Base-by-base conservation (phyloP, 192 early-diverging fungal genomes). In the Coemansia javaensis region DNA sequence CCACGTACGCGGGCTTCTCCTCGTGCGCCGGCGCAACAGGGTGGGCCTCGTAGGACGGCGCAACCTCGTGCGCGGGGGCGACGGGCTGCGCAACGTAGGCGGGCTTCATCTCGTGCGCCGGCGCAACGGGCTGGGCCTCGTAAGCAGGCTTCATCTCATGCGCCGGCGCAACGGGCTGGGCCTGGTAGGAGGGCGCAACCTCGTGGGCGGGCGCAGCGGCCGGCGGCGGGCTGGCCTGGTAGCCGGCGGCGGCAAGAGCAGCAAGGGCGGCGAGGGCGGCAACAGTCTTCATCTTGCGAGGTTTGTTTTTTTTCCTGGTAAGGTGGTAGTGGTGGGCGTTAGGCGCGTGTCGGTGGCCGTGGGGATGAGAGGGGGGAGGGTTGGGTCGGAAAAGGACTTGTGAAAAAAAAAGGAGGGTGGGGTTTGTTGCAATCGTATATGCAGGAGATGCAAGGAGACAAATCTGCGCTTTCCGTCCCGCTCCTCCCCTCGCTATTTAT, bases 261-360 rank as follows among this genome's bases (percentile, higher is more conserved):
- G 58, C 44, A 46, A 71, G 50, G 33, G 67, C 67, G 22, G 51
- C 60, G 31, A 71, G 16, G 1, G 67, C 67, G 15, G 60, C 42
- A 32, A 50, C 36, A 27, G 55, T 63, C 47, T 58, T 71, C 60
- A 63, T 70, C 15, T 35, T 54, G 32, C 2, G 24, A 38, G 16
- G 10, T 10, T 6, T 46, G 2, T 50, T 14, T 24, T 47, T 13
- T 35, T n/a, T n/a, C n/a, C 9, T 20, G n/a, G 14, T 9, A n/a
- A 28, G 16, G 7, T 47, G 12, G 14, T 30, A 32, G 36, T 31
- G 16, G 33, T 20, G 33, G 34, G 14, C 5, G 32, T 21, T n/a
- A n/a, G n/a, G 24, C 6, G 24, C 6, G 24, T 2, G 24, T 25
- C 3, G 24, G 24, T 4, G 24, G 34, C 10, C 25, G 24, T 35